Base-by-base conservation (phyloP, 371 early-diverging fungal species). In the Entomophthora muscae region DNA sequence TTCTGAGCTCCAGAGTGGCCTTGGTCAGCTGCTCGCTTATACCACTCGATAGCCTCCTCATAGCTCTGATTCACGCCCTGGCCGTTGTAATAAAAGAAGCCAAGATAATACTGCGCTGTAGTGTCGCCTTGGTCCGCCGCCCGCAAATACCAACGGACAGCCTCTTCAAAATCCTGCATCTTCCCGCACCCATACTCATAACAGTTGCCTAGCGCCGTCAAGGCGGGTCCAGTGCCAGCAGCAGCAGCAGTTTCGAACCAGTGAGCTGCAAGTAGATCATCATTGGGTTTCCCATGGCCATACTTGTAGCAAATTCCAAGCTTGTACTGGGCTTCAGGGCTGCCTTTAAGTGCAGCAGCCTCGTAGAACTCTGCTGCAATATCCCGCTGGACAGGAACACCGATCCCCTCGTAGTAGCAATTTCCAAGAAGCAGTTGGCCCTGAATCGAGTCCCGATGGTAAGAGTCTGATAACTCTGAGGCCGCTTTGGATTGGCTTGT, bases 151-250 rank as follows among this genome's bases (percentile, higher is more conserved):
- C 83, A 86, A 54, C 71, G 64, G 62, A 86, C 75, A 10, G 89
- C 88, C 63, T 75, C 71, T 27, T 67, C 63, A 0, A 80, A 66
- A 65, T 84, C 73, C 66, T 76, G 75, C 51, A 75, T 73, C 1
- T 82, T 80, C 3, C 88, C 88, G 42, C 82, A 68, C n/a, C 90
- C 92, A 59, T 85, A 81, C 69, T 90, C 89, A 69, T 85, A 88
- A 66, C 88, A 86, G 70, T 85, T 81, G 12, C 85, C 90, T 52
- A 89, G 71, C 71, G 89, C 88, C 70, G 84, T 85, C 66, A 87
- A 82, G 12, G 86, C 82, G 2, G 86, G 87, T 0, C 80, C 73
- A 42, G 80, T 78, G 28, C 78, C 78, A 28, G 73, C 71, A 31
- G 72, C 75, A 0, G 88, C 84, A 2, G 83, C 78, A 5, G 72